Conservation (phyloP, 805 yeast genomes). For the Lipomyces oligophaga region DNA sequence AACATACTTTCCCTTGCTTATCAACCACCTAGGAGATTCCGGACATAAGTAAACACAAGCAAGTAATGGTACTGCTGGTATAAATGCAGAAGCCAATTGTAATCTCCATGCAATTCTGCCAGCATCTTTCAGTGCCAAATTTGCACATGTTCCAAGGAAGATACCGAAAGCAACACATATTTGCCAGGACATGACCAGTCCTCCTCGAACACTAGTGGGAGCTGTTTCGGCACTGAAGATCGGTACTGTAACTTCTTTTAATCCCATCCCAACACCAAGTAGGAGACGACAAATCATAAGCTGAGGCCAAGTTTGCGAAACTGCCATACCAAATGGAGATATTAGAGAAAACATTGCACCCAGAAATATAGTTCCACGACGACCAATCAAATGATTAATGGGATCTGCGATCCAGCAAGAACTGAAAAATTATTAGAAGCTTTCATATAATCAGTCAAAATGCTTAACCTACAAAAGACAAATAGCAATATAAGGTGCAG, state of each 20-base stretch:
- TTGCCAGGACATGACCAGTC: slow-evolving; percentile 69
- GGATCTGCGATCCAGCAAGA: slow-evolving; percentile 54
- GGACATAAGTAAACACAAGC: slow-evolving; percentile 55
- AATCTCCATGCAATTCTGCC: slow-evolving; percentile 49
- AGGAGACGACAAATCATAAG: slow-evolving; percentile 56
- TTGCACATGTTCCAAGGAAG: slow-evolving; percentile 59
- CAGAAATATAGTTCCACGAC: slow-evolving; percentile 58
- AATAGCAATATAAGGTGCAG: slow-evolving; percentile 64
- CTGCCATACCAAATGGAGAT: slow-evolving; percentile 66
- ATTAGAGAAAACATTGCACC: slow-evolving; percentile 55
- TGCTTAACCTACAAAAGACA: slow-evolving; percentile 54
- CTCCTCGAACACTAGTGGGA: slow-evolving; percentile 58
- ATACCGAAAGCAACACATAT: slow-evolving; percentile 73
- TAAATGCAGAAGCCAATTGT: slow-evolving; percentile 61
- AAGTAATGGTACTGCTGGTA: slow-evolving; percentile 55
- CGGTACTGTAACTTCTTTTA: slow-evolving; percentile 65
- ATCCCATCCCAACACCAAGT: slow-evolving; percentile 64
- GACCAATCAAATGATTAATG: slow-evolving; percentile 51
- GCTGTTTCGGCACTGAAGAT: slow-evolving; percentile 63
- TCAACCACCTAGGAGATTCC: slow-evolving; percentile 68
- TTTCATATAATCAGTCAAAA: too few relatives aligned
- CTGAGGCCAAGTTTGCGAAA: slow-evolving; percentile 56
- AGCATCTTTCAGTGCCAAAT: slow-evolving; percentile 54
- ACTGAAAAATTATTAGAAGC: too few relatives aligned
- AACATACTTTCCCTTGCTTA: slow-evolving; percentile 49